Evolutionary conservation across 225 moss, liverwort and hornwort species (phyloP).

Genomic region (Polytrichum commune): DNA sequence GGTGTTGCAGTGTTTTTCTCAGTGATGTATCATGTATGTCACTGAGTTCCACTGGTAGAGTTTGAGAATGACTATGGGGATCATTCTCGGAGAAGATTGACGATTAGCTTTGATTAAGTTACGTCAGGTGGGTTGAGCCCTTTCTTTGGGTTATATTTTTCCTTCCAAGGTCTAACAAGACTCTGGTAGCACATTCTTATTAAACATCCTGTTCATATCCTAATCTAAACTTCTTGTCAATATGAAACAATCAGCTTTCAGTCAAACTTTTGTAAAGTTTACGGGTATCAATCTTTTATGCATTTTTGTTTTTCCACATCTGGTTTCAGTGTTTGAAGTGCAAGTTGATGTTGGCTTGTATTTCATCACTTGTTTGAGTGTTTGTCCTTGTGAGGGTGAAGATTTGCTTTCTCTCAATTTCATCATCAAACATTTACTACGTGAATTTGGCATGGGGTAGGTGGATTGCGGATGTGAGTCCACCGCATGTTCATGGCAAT

Average conservation of each 20-base stretch:
- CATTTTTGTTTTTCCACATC: not conserved
- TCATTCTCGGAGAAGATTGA: too few species aligned
- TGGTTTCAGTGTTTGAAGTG: not conserved
- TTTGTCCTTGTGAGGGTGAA: not conserved
- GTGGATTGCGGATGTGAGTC: too few species aligned
- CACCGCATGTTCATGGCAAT: too few species aligned
- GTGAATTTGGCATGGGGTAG: too few species aligned
- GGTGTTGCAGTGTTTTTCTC: not conserved
- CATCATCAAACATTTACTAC: too few species aligned
- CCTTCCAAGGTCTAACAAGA: too few species aligned
- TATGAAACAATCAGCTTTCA: not conserved
- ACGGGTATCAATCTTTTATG: not conserved
- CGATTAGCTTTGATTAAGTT: too few species aligned
- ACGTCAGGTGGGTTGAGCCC: too few species aligned
- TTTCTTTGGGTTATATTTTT: too few species aligned
- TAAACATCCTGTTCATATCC: not conserved
- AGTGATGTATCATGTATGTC: not conserved
- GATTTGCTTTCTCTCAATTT: not conserved
- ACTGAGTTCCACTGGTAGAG: too few species aligned
- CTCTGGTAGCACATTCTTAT: too few species aligned
- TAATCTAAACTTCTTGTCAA: not conserved
- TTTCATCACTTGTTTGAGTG: not conserved
- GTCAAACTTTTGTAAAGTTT: not conserved
- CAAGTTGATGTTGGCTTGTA: not conserved
- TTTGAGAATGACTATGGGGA: too few species aligned